Evolutionary conservation across 2,329 filamentous ascomycete species (phyloP), one percentile per base, ranked within the genome.

Genomic region (Capronia americana): DNA sequence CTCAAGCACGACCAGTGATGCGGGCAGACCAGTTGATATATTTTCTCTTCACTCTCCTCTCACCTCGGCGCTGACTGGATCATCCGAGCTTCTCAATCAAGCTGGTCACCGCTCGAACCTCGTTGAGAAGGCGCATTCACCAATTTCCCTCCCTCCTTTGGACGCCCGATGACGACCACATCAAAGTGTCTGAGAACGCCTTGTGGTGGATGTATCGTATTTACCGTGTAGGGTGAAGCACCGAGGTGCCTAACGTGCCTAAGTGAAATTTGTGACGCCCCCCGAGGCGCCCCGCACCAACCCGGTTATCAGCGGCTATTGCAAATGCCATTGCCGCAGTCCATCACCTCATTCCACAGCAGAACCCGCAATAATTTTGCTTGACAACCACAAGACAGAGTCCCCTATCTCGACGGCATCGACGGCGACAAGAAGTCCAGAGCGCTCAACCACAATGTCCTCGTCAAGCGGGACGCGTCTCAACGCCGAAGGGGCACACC

Each of bases 401-500:
- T 26, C 20, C 17, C 41, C 24, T 11, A 12, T 26, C 30, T 7
- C n/a, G 38, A 46, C 20, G 7, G 5, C 6, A 44, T 44, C 38
- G 38, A 6, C 38, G 38, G 6, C 38, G 6, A 44, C 17, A 44
- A 17, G 17, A 46, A 14, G 12, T 14, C 14, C 23, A 1, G 23
- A 24, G n/a, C 44, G 48, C 24, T 44, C 6, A 20, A 28, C 28
- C 32, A 61, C 28, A 20, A 67, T 67, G 65, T 34, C 55, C 24
- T 57, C 57, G 8, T 56, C 38, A 12, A 51, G 30, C 24, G 57
- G 50, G 14, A 50, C 24, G 20, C 64, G 69, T 17, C 57, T 69
- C 28, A 64, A 65, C 24, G 69, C 61, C 41, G 57, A 64, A 20
- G 70, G 70, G 64, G 68, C 62, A 7, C 70, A 88, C 79, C 80